Conservation (phyloP, 352 stramenopile genomes). For the Albugo candida region DNA sequence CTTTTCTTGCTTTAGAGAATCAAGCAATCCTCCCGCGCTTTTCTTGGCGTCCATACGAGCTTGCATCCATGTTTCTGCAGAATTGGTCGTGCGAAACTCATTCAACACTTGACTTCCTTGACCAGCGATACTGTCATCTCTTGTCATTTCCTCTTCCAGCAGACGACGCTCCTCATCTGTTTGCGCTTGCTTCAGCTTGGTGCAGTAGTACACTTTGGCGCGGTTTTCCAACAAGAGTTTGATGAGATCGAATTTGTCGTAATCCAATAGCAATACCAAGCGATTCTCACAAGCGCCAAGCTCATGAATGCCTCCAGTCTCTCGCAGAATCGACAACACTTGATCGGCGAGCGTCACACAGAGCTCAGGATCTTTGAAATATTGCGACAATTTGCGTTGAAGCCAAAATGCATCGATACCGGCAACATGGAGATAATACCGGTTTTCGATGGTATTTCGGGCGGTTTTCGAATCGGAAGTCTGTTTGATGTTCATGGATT, state of each 20-base stretch:
- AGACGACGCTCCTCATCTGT: conserved; percentile 76
- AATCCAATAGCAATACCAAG: conserved; percentile 92
- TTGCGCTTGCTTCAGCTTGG: conserved; percentile 91
- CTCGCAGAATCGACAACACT: conserved; percentile 56
- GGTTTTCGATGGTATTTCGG: conserved; percentile 14
- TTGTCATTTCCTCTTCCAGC: conserved; percentile 83
- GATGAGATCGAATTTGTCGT: conserved; percentile 99
- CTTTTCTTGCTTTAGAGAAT: conserved; percentile 3
- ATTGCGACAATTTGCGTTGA: conserved; percentile 90
- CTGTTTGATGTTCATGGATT: conserved; percentile 56
- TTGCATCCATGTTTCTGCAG: conserved; percentile 88
- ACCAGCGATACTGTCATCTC: conserved; percentile 69
- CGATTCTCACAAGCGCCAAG: conserved; percentile 90
- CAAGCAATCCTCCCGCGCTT: conserved; percentile 54
- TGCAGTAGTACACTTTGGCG: conserved; percentile 92
- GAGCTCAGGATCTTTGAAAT: conserved; percentile 90
- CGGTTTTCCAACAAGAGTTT: conserved; percentile 94
- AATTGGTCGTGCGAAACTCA: conserved; percentile 75
- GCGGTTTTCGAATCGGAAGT: conserved; percentile 13
- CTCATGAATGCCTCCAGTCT: conserved; percentile 24
- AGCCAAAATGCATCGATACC: conserved; percentile 98
- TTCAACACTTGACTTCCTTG: conserved; percentile 81
- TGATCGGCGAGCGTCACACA: conserved; percentile 85
- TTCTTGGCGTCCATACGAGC: conserved; percentile 80
- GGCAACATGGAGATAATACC: conserved; percentile 81